Base-by-base conservation (phyloP, 75 land plant genomes). In the Sequoiadendron giganteum region DNA sequence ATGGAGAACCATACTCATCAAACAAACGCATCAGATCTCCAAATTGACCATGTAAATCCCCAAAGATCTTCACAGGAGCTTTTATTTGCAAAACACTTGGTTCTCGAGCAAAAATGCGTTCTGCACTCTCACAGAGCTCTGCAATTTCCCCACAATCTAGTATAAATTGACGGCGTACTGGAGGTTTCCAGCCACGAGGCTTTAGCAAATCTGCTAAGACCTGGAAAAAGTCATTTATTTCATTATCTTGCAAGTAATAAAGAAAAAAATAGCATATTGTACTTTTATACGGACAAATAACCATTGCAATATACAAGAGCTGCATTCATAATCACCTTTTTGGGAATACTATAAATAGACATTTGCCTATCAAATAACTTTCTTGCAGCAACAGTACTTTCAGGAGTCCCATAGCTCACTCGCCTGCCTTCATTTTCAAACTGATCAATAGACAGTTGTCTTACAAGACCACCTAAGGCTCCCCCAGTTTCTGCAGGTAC, bases 161-260 rank as follows among this genome's bases (percentile, higher is more conserved):
- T 54, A 92, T 89, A 65, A 92, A 92, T 56, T 92, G 93, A 81
- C 93, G 87, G 54, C 90, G 83, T 30, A 92, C 88, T 85, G 93
- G 93, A 43, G 93, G 93, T 73, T 92, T 92, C 93, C 93, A 92
- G 39, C 93, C 93, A 77, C 93, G 93, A 52, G 93, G 93, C 42
- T 89, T 92, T 48, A 91, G 85, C 21, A 92, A 87, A 78, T 92
- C 77, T 82, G 89, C 85, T 58, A 91, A 86, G 39, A 92, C 93
- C 93, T 92, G 73, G 28, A n/a, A 18, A 36, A 85, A 85, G 80
- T 16, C 10, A 56, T 49, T 18, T 68, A 56, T 85, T 68, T 86
- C 77, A 68, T 56, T 68, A 38, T 36, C 76, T 40, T 39, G 30
- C 42, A 56, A 36, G 86, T 11, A 38, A 86, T 36, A 68, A 38